Evolutionary conservation across 2,329 filamentous ascomycete species (phyloP), one percentile per base, ranked within the genome.

Genomic region (Pseudodiploospora longispora): DNA sequence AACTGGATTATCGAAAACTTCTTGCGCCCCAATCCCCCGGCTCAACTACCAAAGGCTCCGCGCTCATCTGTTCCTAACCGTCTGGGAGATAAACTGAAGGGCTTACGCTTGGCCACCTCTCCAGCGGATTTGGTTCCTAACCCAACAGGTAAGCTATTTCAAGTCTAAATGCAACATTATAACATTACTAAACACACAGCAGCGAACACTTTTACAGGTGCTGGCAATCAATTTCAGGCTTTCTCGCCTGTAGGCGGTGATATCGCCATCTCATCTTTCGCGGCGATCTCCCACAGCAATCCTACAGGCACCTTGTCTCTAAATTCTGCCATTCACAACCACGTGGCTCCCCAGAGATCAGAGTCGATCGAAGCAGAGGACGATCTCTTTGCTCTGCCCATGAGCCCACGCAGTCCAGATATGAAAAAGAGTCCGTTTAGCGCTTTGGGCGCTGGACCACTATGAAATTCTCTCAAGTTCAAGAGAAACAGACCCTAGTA

Each of bases 1-100:
- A 76, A 85, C 53, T 95, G 88, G 88, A 89, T 95, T 42, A 78
- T 87, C 56, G 72, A 82, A 38, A 87, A 89, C 54, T 95, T 95
- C 46, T 57, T 60, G 31, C 53, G 48, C 33, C 55, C 62, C 10
- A 19, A 19, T 19, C 55, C 47, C 49, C 54, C 47, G 50, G 48
- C 35, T 43, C 49, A 55, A 10, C 28, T 37, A 9, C 38, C 52
- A 6, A 47, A 75, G 28, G 83, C 78, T 43, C 83, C 81, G 30
- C 79, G 83, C 29, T 78, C 78, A 30, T 76, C 83, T 5, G 73
- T 79, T 10, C 76, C 80, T n/a, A 78, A 82, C 6, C 76, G 84
- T 42, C 64, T 95, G 49, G 80, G 81, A 44, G 87, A 93, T 60
- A 94, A 89, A 67, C 70, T 94, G 38, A 85, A 77, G 57, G 87